A percentile compares a stretch with the other conserved stretches of the same genome.
These are phyloP conservation scores for Vaccinium vitisidaea DNA, from an alignment of 148 eudicot species.

Conservation along the genomic window DNA sequence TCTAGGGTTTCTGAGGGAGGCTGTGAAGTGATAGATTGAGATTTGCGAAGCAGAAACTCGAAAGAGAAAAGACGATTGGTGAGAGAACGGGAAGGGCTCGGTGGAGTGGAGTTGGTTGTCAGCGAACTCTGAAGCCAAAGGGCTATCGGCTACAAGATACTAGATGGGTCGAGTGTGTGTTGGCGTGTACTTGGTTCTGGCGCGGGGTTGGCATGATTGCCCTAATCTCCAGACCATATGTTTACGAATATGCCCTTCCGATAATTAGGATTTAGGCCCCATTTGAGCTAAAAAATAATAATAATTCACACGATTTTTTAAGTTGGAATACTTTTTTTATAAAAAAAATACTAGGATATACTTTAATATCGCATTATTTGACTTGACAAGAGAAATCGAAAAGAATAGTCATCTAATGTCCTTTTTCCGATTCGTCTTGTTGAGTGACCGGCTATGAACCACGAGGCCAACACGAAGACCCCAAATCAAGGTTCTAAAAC, in stretches of 20 bases:
- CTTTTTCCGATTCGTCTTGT: too few species aligned
- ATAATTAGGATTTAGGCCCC: too few species aligned
- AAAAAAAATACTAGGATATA: too few species aligned
- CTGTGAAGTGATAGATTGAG: not conserved
- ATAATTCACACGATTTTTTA: too few species aligned
- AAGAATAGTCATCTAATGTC: too few species aligned
- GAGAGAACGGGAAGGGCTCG: not conserved
- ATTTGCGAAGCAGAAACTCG: not conserved
- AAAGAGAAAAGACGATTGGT: not conserved
- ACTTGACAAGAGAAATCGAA: too few species aligned
- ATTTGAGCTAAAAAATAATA: too few species aligned
- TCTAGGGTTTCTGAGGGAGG: conserved; percentile 63
- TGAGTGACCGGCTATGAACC: too few species aligned
- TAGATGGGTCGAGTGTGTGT: not conserved
- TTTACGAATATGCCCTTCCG: not conserved
- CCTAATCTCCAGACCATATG: conserved; percentile 7
- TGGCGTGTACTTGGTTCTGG: not conserved
- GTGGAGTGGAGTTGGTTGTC: not conserved
- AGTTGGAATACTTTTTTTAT: too few species aligned
- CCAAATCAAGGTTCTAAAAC: too few species aligned
- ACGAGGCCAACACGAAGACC: too few species aligned
- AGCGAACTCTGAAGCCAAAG: not conserved
- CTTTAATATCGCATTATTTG: too few species aligned
- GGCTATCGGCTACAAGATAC: not conserved
- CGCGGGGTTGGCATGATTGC: not conserved